Base-by-base conservation (phyloP, 1,284 basidiomycete species). In the Cutaneotrichosporon mucoides region DNA sequence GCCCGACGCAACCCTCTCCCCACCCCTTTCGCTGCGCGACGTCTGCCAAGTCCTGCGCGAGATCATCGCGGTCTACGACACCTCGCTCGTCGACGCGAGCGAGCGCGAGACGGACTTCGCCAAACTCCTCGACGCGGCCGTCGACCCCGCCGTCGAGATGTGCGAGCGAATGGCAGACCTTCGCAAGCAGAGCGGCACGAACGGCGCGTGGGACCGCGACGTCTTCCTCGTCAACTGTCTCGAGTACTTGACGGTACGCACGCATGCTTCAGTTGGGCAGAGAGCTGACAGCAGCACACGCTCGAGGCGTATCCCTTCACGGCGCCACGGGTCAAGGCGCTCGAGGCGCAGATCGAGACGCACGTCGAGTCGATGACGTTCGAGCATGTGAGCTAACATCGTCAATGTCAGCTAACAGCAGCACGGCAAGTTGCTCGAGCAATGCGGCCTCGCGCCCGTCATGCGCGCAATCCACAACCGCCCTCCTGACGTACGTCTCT, bases 201-300 rank as follows among this genome's bases (percentile, higher is more conserved):
- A 61, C 5, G 61, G 82, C 80, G 69, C 73, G 9, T 94, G 92
- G 91, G 92, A 97, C 72, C 81, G 81, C 52, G 83, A 84, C 9
- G 84, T 93, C 0, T 96, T 91, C 71, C 80, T 90, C 56, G 80
- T 94, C 64, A 95, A 96, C 70, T 93, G 89, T 61, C 75, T 92
- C 60, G 85, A 84, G 37, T 92, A 91, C 71, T 77, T 94, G 8
- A 11, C 33, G 33, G 45, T 47, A 24, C 24, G 24, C 24, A 24
- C 24, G 24, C 24, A 24, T 24, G 24, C 24, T 24, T 24, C 24
- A 47, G 45, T 6, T 6, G 11, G 10, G 24, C 24, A 40, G 38
- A 8, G 38, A 16, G 24, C 45, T 47, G 6, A 47, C 45, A 33
- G 16, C 67, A 91, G 88, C 84, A 82, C 67, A 83, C 88, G 3